Evolutionary conservation across 805 yeast species (phyloP).

Genomic region (Kluyveromyces aestuarii): DNA sequence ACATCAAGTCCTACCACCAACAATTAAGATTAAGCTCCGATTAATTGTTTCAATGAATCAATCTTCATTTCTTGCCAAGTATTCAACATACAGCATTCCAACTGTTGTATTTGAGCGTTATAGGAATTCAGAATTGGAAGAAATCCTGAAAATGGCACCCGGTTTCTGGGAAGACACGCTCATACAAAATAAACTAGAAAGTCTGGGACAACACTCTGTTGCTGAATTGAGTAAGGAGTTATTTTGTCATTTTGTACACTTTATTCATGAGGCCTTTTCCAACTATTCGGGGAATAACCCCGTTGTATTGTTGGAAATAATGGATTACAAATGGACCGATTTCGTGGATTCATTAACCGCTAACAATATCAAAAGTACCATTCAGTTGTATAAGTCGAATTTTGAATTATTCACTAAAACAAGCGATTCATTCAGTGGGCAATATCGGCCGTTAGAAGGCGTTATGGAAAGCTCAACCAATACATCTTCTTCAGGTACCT

Average conservation of each 20-base stretch:
- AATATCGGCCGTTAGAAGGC: constrained; percentile 6
- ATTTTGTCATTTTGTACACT: constrained; percentile 16
- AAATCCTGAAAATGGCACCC: constrained; percentile 14
- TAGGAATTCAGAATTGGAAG: constrained; percentile 14
- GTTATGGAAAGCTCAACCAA: neutral
- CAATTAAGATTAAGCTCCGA: constrained; percentile 16
- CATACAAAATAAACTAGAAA: constrained; percentile 6
- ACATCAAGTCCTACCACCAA: constrained; percentile 16
- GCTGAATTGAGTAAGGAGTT: constrained; percentile 7
- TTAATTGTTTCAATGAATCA: constrained; percentile 20
- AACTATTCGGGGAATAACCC: constrained; percentile 27
- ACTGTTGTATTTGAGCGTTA: constrained; percentile 25
- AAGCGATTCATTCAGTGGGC: constrained; percentile 24
- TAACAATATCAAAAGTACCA: constrained; percentile 16
- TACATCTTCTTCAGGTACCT: constrained; percentile 8
- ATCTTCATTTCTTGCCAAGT: constrained; percentile 16
- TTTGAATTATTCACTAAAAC: constrained; percentile 24
- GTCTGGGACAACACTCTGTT: constrained; percentile 6
- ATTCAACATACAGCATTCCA: constrained; percentile 21
- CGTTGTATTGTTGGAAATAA: constrained; percentile 18
- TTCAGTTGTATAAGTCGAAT: constrained; percentile 25
- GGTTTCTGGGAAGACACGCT: constrained; percentile 10
- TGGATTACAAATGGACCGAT: constrained; percentile 24
- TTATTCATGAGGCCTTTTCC: constrained; percentile 24
- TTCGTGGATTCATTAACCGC: constrained; percentile 14